Base-by-base conservation (phyloP, 768 basidiomycete genomes). In the Boletus insuetus region DNA sequence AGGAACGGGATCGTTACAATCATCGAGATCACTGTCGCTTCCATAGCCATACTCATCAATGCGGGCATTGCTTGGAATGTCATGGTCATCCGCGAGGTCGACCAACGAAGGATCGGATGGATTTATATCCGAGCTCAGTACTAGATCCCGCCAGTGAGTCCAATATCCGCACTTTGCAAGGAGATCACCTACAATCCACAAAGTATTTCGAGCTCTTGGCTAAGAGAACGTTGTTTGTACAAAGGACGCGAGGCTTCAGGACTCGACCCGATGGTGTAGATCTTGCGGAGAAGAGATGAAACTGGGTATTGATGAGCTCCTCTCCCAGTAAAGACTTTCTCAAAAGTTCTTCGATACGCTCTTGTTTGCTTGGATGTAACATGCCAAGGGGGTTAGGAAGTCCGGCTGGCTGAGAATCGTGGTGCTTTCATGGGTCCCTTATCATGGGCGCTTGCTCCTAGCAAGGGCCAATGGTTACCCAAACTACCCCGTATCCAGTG, bases 11-110 rank as follows among this genome's bases (percentile, higher is more conserved):
- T 62, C 65, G 10, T 67, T 66, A 11, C 65, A 64, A 13, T 68
- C 72, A 26, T 70, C 71, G 7, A 73, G 64, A 37, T 73, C 72
- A 19, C 72, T 73, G 51, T 73, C 72, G 4, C 68, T 69, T 16
- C 41, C 61, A 46, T 73, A 73, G 4, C 60, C 72, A 53, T 70
- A 68, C 3, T 66, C 67, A 4, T 60, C 63, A 5, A 63, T 50
- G 6, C 1, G 24, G 38, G 45, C 16, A 9, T 49, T 17, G 11
- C 37, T 49, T 4, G 58, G 64, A 19, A 64, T 24, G 17, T 44
- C 57, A 11, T 46, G 37, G 26, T 14, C 41, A 22, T 51, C 50
- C 4, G 49, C 43, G 29, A 69, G 58, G 14, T 65, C 62, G 13
- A 32, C 32, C 29, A 63, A 47, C 2, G 58, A 58, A 1, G 29